Conservation (phyloP, 352 stramenopile genomes). For the Phytophthora pistaciae region DNA sequence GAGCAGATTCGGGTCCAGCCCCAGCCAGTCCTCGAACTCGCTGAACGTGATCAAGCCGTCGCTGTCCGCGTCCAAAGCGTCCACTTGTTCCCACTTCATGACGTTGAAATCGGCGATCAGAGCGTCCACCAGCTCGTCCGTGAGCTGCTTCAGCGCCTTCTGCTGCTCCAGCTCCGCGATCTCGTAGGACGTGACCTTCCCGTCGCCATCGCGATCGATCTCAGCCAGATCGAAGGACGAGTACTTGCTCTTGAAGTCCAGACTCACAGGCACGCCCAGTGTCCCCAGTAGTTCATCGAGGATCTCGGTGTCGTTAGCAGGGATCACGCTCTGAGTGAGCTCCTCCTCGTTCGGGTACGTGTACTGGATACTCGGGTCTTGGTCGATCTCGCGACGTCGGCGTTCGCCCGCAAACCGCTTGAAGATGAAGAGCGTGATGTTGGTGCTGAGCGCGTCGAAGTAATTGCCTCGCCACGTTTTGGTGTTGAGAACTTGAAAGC, state of each 20-base stretch:
- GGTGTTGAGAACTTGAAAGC: slow-evolving; percentile 86
- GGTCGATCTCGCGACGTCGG: slow-evolving; percentile 54
- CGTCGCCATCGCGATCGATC: slow-evolving; percentile 70
- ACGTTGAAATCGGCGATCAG: slow-evolving; percentile 65
- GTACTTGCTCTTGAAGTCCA: slow-evolving; percentile 65
- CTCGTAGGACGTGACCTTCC: slow-evolving; percentile 79
- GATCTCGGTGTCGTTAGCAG: slow-evolving; percentile 61
- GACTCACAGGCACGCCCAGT: slow-evolving; percentile 71
- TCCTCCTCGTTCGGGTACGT: slow-evolving; percentile 72
- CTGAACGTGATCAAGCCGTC: slow-evolving; percentile 69
- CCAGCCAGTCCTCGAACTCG: slow-evolving; percentile 81
- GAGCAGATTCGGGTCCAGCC: slow-evolving; percentile 75
- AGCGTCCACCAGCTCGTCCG: slow-evolving; percentile 40
- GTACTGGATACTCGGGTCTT: slow-evolving; percentile 41
- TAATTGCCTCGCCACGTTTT: slow-evolving; percentile 97
- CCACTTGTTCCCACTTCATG: slow-evolving; percentile 69
- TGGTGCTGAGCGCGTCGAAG: slow-evolving; percentile 92
- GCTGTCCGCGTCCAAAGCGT: slow-evolving; percentile 54
- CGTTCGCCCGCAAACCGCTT: slow-evolving; percentile 69
- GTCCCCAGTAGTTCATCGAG: slow-evolving; percentile 71
- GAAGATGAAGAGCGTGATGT: slow-evolving; percentile 92
- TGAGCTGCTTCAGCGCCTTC: slow-evolving; percentile 48
- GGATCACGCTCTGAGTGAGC: slow-evolving; percentile 44
- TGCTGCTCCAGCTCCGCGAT: slow-evolving; percentile 45
- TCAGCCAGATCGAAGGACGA: slow-evolving; percentile 79